These are phyloP conservation scores for Marasmius sp. DNA, from an alignment of 1,284 basidiomycete genomes.

Conservation along the genomic window DNA sequence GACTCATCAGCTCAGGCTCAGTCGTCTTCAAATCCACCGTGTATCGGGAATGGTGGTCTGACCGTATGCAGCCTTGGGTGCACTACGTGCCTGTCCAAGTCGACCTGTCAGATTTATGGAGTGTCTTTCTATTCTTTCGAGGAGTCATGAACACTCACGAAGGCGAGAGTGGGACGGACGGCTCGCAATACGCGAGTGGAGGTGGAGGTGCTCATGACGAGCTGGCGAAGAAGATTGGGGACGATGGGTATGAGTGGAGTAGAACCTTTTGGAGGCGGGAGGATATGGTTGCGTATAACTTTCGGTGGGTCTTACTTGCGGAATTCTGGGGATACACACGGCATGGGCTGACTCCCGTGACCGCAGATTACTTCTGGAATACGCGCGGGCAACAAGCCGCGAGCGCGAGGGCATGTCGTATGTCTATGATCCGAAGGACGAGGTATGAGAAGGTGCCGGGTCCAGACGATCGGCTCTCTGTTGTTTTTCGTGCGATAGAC, in stretches of 20 bases:
- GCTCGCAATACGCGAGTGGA: constrained; percentile 13
- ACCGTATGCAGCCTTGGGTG: constrained; percentile 53
- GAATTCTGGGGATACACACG: neutral
- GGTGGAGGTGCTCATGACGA: constrained; percentile 41
- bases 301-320: constrained; percentile 34
- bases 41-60: constrained; percentile 58
- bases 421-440: neutral
- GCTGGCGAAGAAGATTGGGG: constrained; percentile 52
- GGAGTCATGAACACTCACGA: constrained; percentile 23
- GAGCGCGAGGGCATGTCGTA: neutral
- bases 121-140: constrained; percentile 58
- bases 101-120: constrained; percentile 55
- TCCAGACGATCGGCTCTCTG: no score
- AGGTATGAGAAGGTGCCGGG: neutral
- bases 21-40: constrained; percentile 64
- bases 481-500: no score
- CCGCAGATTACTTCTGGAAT: neutral
- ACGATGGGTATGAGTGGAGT: constrained; percentile 56
- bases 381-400: neutral
- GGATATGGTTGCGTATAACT: constrained; percentile 63
- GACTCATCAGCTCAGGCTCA: constrained; percentile 61
- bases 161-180: neutral
- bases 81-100: constrained; percentile 62
- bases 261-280: constrained; percentile 54
- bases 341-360: no score